phyloP scores from a whole-genome alignment of 768 basidiomycete genomes.

The Suillus plorans region DNA sequence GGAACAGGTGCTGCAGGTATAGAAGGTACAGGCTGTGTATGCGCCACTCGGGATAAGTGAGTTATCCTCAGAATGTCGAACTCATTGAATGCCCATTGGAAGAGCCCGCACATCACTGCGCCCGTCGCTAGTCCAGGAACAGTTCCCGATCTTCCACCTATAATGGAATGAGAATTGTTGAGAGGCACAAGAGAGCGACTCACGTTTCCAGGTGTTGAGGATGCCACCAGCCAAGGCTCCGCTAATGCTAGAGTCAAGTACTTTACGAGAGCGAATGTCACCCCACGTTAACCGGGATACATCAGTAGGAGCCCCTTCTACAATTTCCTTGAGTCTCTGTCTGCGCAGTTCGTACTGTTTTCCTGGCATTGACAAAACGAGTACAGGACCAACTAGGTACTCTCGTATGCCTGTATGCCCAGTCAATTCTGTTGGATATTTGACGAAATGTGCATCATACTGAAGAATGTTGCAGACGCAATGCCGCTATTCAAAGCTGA shows the following conservation, averaged over 20 bases:
- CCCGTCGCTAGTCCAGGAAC: constrained; percentile 61
- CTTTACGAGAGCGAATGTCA: constrained; percentile 55
- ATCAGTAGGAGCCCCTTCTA: constrained; percentile 16
- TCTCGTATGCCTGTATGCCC: constrained; percentile 63
- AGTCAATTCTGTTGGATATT: not conserved
- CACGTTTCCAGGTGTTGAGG: constrained; percentile 60
- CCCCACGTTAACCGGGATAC: constrained; percentile 38
- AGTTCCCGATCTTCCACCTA: constrained; percentile 63
- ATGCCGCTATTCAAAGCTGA: constrained; percentile 74
- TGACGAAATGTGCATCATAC: constrained; percentile 41
- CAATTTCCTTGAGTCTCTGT: constrained; percentile 27
- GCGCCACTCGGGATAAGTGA: constrained; percentile 43
- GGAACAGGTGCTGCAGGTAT: not conserved
- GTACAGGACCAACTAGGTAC: constrained; percentile 65
- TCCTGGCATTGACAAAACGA: constrained; percentile 46
- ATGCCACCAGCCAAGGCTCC: constrained; percentile 68
- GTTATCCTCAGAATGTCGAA: constrained; percentile 58
- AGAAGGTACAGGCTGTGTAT: constrained; percentile 10
- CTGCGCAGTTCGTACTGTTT: constrained; percentile 47
- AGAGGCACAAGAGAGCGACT: constrained; percentile 24
- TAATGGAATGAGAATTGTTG: not conserved
- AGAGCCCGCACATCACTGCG: constrained; percentile 51
- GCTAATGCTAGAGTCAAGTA: constrained; percentile 73
- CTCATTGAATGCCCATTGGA: constrained; percentile 76
- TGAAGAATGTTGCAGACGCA: constrained; percentile 75